Conservation (phyloP, 768 basidiomycete genomes). For the Pholiota microspora region DNA sequence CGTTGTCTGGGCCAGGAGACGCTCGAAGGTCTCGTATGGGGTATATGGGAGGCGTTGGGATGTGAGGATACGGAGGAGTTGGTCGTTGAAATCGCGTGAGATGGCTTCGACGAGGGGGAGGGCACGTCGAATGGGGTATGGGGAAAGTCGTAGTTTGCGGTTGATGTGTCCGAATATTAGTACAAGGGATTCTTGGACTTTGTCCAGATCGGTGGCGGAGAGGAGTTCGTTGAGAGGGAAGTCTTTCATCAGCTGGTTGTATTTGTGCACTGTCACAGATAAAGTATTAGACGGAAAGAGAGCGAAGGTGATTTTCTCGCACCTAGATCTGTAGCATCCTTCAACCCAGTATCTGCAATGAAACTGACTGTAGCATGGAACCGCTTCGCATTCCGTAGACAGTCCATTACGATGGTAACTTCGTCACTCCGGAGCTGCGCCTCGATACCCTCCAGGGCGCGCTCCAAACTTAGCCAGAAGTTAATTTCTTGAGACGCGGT, state of each 20-base stretch:
- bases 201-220: slow-evolving; percentile 93
- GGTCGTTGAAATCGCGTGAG: slow-evolving; percentile 96
- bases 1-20: slow-evolving; percentile 71
- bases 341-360: slow-evolving; percentile 95
- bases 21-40: slow-evolving; percentile 92
- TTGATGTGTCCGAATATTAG: slow-evolving; percentile 93
- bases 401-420: slow-evolving; percentile 91
- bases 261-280: slow-evolving; percentile 81
- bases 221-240: slow-evolving; percentile 96
- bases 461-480: slow-evolving; percentile 95
- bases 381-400: slow-evolving; percentile 91
- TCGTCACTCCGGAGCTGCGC: slow-evolving; percentile 88
- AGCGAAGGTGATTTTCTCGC: slow-evolving; percentile 23
- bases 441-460: slow-evolving; percentile 92
- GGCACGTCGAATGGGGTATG: slow-evolving; percentile 94
- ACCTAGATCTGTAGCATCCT: slow-evolving; percentile 90
- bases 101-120: slow-evolving; percentile 98
- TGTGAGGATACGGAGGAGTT: slow-evolving; percentile 85
- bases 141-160: slow-evolving; percentile 92
- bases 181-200: slow-evolving; percentile 85
- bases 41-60: slow-evolving; percentile 91
- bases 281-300: slow-evolving; percentile 1
- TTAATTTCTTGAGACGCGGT: slow-evolving; percentile 99
- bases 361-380: slow-evolving; percentile 98
- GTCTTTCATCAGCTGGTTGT: slow-evolving; percentile 98